Conservation (phyloP, 177 flowering plant species). For the Vitis hybrid region DNA sequence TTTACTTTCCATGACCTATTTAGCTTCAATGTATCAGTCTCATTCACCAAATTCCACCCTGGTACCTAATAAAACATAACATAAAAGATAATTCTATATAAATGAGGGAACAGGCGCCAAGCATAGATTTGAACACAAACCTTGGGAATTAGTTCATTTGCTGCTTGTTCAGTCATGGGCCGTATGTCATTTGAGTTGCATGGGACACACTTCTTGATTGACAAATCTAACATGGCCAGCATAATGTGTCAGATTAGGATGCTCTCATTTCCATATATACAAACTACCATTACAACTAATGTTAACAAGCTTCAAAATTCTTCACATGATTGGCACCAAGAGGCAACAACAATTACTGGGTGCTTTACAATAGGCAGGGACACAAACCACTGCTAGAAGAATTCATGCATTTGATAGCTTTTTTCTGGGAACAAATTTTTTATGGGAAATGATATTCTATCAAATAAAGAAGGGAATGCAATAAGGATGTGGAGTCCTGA, state of each 20-base stretch:
- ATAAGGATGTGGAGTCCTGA: too few relatives aligned
- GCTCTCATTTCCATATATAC: not conserved
- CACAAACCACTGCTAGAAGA: not conserved
- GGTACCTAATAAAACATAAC: conserved; percentile 41
- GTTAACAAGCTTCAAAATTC: not conserved
- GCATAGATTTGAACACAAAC: conserved; percentile 24
- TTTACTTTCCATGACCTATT: conserved; percentile 80
- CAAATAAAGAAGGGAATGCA: too few relatives aligned
- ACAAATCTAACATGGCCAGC: conserved; percentile 52
- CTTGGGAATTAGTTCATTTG: conserved; percentile 53
- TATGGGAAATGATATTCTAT: too few relatives aligned
- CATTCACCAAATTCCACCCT: conserved; percentile 74
- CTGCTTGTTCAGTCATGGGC: conserved; percentile 80
- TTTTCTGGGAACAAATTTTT: too few relatives aligned
- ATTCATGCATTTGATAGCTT: not conserved
- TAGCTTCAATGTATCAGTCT: conserved; percentile 63
- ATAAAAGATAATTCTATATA: not conserved
- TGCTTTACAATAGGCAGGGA: not conserved
- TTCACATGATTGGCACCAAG: not conserved
- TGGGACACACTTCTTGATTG: conserved; percentile 85
- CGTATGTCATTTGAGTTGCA: conserved; percentile 72
- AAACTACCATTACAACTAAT: conserved; percentile 2
- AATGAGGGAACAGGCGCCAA: not conserved
- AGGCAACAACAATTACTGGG: not conserved
- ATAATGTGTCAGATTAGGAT: conserved; percentile 10